Conservation (phyloP, 176 grass and related monocot species). For the Panicum miliaceum region DNA sequence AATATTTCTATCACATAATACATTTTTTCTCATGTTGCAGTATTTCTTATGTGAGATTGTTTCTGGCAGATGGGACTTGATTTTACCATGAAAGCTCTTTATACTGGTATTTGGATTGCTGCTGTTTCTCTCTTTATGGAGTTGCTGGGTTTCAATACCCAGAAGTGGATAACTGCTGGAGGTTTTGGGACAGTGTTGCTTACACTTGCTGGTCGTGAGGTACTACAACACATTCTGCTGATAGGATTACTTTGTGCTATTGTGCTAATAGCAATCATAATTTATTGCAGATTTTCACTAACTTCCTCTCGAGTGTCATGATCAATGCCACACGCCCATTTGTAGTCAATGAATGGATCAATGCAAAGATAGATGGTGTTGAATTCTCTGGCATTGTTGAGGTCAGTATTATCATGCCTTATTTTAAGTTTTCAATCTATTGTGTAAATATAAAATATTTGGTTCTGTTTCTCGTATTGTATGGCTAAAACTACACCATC, state of each 20-base stretch:
- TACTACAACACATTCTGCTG: conserved; percentile 44
- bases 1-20: not conserved
- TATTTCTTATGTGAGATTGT: conserved; percentile 48
- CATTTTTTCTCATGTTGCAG: not conserved
- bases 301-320: conserved; percentile 98
- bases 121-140: conserved; percentile 93
- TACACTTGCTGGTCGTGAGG: conserved; percentile 97
- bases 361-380: conserved; percentile 92
- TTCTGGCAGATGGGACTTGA: conserved; percentile 87
- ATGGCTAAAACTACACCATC: not conserved
- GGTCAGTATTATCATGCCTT: conserved; percentile 60
- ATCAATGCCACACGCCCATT: conserved; percentile 96
- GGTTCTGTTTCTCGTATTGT: conserved; percentile 34
- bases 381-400: conserved; percentile 94
- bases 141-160: conserved; percentile 95
- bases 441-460: conserved; percentile 19
- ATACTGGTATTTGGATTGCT: conserved; percentile 93
- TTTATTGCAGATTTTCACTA: conserved; percentile 85
- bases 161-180: conserved; percentile 95
- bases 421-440: conserved; percentile 13
- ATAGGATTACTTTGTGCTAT: conserved; percentile 19
- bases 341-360: conserved; percentile 94
- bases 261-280: conserved; percentile 25
- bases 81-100: conserved; percentile 85
- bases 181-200: conserved; percentile 97